These are phyloP conservation scores for Agaricus subrufescens DNA, from an alignment of 768 basidiomycete species.

Conservation along the genomic window DNA sequence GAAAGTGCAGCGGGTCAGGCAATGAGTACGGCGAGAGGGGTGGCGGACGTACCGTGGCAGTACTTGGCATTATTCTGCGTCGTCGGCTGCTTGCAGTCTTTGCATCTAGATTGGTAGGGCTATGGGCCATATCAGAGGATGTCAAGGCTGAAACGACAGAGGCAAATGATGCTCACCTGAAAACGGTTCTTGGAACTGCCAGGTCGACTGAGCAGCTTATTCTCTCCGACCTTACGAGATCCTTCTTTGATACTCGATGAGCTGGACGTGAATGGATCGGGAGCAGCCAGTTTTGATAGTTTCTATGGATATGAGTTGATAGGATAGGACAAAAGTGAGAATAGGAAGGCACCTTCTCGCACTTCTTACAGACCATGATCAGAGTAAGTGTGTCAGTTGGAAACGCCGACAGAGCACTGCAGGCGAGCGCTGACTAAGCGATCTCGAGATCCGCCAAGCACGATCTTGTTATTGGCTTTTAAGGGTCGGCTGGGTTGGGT, in stretches of 20 bases:
- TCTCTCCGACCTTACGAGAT: constrained; percentile 77
- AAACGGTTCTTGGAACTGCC: constrained; percentile 74
- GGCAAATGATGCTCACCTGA: constrained; percentile 43
- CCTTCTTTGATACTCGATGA: constrained; percentile 75
- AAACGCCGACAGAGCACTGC: constrained; percentile 9
- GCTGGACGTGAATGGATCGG: constrained; percentile 79
- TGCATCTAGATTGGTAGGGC: constrained; percentile 86
- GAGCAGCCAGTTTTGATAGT: constrained; percentile 86
- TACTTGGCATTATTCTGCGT: constrained; percentile 88
- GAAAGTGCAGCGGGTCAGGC: constrained; percentile 10
- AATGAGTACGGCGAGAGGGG: constrained; percentile 8
- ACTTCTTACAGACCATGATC: constrained; percentile 85
- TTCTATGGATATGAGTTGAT: constrained; percentile 49
- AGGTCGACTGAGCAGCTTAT: constrained; percentile 71
- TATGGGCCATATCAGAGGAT: constrained; percentile 26
- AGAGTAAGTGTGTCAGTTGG: constrained; percentile 14
- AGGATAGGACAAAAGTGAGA: constrained; percentile 14
- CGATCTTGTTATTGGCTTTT: not conserved
- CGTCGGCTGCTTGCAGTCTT: constrained; percentile 78
- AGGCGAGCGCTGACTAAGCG: constrained; percentile 10
- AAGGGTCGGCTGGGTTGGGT: constrained; percentile 1
- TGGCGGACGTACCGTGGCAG: constrained; percentile 65
- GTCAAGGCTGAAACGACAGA: constrained; percentile 12
- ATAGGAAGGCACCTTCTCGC: constrained; percentile 55
- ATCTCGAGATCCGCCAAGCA: constrained; percentile 4